A percentile compares a stretch with the other conserved stretches of the same genome.
Evolutionary conservation across 495 filamentous ascomycete species (phyloP).

Genomic region (Recurvomyces mirabilis): DNA sequence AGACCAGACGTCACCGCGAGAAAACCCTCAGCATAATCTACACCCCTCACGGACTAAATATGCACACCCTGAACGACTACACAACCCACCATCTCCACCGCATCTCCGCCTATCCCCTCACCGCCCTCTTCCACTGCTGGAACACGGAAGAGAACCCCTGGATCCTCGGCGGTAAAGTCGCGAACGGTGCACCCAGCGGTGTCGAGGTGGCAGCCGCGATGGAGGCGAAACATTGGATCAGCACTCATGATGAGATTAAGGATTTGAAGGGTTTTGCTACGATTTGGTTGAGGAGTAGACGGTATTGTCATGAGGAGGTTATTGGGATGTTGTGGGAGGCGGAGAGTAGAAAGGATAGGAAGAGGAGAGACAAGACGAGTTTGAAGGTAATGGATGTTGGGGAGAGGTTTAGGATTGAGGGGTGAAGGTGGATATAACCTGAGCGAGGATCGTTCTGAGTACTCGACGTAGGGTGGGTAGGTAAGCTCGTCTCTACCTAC

Average conservation of each 20-base stretch:
- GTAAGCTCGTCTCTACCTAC: no score
- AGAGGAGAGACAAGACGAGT: constrained; percentile 3
- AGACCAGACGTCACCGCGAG: constrained; percentile 17
- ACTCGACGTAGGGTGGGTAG: no score
- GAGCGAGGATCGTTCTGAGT: no score
- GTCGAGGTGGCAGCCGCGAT: constrained; percentile 44
- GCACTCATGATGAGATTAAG: constrained; percentile 57
- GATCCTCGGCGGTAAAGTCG: constrained; percentile 55
- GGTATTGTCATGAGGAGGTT: constrained; percentile 38
- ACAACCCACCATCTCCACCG: constrained; percentile 42
- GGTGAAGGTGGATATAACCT: constrained; percentile 4
- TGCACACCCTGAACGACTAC: constrained; percentile 40
- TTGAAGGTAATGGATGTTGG: constrained; percentile 6
- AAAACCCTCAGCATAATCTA: constrained; percentile 46
- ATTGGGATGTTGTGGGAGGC: constrained; percentile 24
- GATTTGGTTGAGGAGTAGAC: constrained; percentile 36
- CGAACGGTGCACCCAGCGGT: constrained; percentile 45
- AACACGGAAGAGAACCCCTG: constrained; percentile 48
- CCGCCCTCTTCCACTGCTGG: constrained; percentile 52
- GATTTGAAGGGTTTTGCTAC: constrained; percentile 43
- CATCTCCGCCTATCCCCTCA: constrained; percentile 50
- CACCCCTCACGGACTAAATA: constrained; percentile 48
- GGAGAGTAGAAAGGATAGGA: not conserved
- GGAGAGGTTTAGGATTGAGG: constrained; percentile 12
- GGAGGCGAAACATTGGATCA: constrained; percentile 47